A percentile compares a stretch with the other conserved stretches of the same genome.
Evolutionary conservation across 352 stramenopile genomes (phyloP).

Genomic region (Globisporangium canariense): DNA sequence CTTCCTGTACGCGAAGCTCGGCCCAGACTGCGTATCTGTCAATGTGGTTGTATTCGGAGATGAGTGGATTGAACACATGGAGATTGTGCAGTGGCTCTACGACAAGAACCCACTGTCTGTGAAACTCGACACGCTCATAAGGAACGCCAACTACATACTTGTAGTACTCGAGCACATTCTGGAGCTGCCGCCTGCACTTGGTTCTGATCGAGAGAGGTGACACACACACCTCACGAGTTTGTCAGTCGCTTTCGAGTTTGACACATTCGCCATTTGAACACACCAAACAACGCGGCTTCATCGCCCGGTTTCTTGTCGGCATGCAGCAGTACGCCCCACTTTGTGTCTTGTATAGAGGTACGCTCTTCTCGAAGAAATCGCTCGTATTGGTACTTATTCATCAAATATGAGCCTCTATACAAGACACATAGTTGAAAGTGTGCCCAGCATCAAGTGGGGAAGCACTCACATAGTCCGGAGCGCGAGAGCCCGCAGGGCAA

Average conservation of each 20-base stretch:
- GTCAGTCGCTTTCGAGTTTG: neutral
- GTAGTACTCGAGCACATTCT: neutral
- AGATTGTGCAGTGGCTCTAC: neutral
- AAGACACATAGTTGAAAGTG: too few species aligned
- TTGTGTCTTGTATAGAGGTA: too few species aligned
- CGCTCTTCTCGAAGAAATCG: too few species aligned
- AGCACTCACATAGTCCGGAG: too few species aligned
- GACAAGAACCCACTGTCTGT: neutral
- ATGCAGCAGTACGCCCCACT: neutral
- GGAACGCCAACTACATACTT: neutral
- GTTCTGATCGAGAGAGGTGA: too few species aligned
- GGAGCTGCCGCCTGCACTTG: neutral
- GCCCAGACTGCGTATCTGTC: neutral
- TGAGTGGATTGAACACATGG: too few species aligned
- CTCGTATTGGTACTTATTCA: too few species aligned
- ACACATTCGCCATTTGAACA: neutral
- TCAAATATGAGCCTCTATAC: too few species aligned
- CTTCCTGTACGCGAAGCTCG: neutral
- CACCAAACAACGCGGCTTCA: too few species aligned
- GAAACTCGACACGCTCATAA: neutral
- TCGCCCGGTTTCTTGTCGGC: neutral
- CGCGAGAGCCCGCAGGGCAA: too few species aligned
- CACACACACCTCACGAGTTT: neutral
- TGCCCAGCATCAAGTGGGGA: too few species aligned
- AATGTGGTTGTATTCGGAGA: too few species aligned